Evolutionary conservation across 306 rosid species (phyloP).

Genomic region (Medicago ruthenica): DNA sequence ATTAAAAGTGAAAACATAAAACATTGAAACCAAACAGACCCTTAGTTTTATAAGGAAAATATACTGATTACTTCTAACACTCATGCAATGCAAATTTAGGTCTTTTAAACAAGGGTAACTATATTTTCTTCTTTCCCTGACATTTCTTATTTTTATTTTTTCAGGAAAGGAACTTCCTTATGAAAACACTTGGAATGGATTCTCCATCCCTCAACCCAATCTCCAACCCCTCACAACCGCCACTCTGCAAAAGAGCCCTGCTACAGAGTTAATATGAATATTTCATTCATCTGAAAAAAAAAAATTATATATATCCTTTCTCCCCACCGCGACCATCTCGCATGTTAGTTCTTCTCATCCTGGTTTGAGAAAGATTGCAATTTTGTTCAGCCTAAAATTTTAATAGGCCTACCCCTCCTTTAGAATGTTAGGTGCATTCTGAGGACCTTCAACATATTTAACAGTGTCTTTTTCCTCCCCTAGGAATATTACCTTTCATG

Average conservation of each 20-base stretch:
- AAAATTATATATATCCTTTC: slow-evolving; percentile 35
- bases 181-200: slow-evolving; percentile 95
- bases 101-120: no score
- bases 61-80: no score
- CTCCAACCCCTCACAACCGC: slow-evolving; percentile 73
- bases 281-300: slow-evolving; percentile 47
- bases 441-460: slow-evolving; percentile 58
- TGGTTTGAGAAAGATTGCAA: slow-evolving; percentile 66
- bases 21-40: no score
- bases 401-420: slow-evolving; percentile 60
- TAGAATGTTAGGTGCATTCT: slow-evolving; percentile 80
- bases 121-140: slow-evolving; percentile 1
- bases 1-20: no score
- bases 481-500: slow-evolving; percentile 35
- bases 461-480: slow-evolving; percentile 55
- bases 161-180: slow-evolving; percentile 97
- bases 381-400: slow-evolving; percentile 79
- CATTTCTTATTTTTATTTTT: slow-evolving; percentile 27
- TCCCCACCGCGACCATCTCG: slow-evolving; percentile 38
- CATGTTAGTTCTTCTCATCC: slow-evolving; percentile 47
- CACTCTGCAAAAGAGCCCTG: slow-evolving; percentile 95
- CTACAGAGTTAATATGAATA: slow-evolving; percentile 68
- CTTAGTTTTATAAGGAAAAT: no score
- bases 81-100: no score
- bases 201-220: slow-evolving; percentile 69